Conservation (phyloP, 352 stramenopile genomes). For the Globisporangium mamillatum region DNA sequence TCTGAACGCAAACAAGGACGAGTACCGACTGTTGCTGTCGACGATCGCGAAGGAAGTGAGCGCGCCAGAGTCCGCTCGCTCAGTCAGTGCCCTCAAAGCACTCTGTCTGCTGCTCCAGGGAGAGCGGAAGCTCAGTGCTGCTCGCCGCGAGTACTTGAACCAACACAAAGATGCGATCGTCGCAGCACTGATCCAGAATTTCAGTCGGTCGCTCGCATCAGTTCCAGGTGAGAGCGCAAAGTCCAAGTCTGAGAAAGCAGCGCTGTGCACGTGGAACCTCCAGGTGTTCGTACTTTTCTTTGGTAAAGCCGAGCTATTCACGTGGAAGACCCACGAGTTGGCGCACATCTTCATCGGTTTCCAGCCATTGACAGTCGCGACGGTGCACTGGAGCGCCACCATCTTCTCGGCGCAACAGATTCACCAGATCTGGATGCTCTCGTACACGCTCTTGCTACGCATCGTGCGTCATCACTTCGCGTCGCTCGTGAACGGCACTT, state of each 20-base stretch:
- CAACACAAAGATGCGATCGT: conserved; percentile 54
- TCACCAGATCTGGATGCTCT: conserved; percentile 74
- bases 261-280: conserved; percentile 50
- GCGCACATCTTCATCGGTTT: conserved; percentile 68
- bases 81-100: conserved; percentile 50
- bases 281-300: conserved; percentile 67
- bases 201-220: conserved; percentile 32
- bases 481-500: conserved; percentile 60
- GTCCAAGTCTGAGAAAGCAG: conserved; percentile 4
- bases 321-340: conserved; percentile 72
- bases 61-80: conserved; percentile 31
- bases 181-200: conserved; percentile 41
- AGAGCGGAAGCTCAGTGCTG: conserved; percentile 55
- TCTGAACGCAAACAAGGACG: conserved; percentile 59
- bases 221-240: background rate
- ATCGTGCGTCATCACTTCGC: conserved; percentile 76
- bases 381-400: conserved; percentile 24
- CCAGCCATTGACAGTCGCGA: conserved; percentile 42
- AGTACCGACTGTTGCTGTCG: conserved; percentile 61
- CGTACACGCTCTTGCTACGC: conserved; percentile 74
- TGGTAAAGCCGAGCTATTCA: conserved; percentile 76
- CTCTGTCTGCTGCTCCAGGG: conserved; percentile 53
- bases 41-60: conserved; percentile 58
- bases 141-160: conserved; percentile 47
- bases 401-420: conserved; percentile 34